Evolutionary conservation across 345 rosid species (phyloP).

Genomic region (Eucalyptus tenuipes): DNA sequence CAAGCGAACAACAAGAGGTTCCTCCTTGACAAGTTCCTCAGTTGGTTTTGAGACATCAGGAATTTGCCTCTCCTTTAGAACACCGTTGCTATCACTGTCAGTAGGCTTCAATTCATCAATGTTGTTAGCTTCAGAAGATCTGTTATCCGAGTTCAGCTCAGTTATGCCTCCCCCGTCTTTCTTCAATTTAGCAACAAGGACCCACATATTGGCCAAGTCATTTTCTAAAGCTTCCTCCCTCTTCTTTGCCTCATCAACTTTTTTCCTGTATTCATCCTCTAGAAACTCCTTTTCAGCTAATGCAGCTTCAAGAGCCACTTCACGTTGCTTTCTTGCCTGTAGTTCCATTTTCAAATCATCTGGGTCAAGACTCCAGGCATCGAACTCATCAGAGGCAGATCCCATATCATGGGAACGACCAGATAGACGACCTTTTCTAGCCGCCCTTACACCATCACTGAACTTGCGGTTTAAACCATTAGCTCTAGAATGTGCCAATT

Average conservation of each 20-base stretch:
- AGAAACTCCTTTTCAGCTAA: constrained; percentile 74
- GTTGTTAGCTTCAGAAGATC: constrained; percentile 12
- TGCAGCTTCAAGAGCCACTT: constrained; percentile 78
- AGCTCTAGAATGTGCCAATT: constrained; percentile 52
- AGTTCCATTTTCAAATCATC: constrained; percentile 79
- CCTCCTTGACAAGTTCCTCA: constrained; percentile 60
- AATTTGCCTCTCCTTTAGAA: constrained; percentile 44
- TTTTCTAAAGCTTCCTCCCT: constrained; percentile 92
- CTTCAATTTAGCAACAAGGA: constrained; percentile 96
- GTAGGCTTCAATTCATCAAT: constrained; percentile 18
- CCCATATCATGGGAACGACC: constrained; percentile 54
- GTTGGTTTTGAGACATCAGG: constrained; percentile 28
- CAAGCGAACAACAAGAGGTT: constrained; percentile 82
- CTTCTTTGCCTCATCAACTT: constrained; percentile 74
- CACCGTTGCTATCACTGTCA: constrained; percentile 18
- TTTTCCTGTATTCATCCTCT: constrained; percentile 79
- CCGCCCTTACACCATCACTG: constrained; percentile 44
- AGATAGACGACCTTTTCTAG: constrained; percentile 69
- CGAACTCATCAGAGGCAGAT: constrained; percentile 47
- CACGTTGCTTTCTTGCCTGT: constrained; percentile 86
- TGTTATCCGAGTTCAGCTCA: constrained; percentile 35
- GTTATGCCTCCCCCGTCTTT: constrained; percentile 52
- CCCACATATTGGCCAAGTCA: constrained; percentile 99
- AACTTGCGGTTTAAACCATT: constrained; percentile 69
- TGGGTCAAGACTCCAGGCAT: constrained; percentile 69